phyloP scores from a whole-genome alignment of 2,329 filamentous ascomycete genomes.

The Pestalotiopsis sp. region DNA sequence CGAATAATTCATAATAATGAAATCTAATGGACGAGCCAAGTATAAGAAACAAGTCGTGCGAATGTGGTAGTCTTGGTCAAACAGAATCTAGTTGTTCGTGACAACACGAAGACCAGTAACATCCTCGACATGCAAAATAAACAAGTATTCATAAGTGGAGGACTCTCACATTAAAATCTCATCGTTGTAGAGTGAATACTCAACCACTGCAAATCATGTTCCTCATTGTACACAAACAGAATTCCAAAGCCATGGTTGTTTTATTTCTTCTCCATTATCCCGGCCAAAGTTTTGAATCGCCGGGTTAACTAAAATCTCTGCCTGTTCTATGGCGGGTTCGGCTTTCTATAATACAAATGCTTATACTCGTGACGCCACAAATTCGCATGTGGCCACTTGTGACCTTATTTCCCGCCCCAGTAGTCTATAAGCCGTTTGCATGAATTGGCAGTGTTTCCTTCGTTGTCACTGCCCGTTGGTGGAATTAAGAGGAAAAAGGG shows the following conservation, averaged over 20 bases:
- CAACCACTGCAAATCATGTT: background rate
- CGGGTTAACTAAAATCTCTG: background rate
- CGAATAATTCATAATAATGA: background rate
- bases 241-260: background rate
- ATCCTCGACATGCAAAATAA: no score
- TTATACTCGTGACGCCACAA: slow-evolving; percentile 1
- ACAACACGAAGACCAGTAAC: no score
- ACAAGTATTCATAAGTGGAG: no score
- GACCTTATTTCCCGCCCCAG: background rate
- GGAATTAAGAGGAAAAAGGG: background rate
- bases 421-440: background rate
- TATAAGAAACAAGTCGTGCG: no score
- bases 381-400: background rate
- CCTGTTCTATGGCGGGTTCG: background rate
- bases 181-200: no score
- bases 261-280: background rate
- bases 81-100: no score
- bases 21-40: background rate
- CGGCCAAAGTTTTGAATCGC: slow-evolving; percentile 11
- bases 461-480: background rate
- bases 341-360: slow-evolving; percentile 9
- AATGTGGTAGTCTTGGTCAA: no score
- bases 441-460: background rate
- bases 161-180: no score
- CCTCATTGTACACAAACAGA: background rate